These are phyloP conservation scores for Endoconidiophora laricicola DNA, from an alignment of 2,329 filamentous ascomycete species.

Conservation along the genomic window DNA sequence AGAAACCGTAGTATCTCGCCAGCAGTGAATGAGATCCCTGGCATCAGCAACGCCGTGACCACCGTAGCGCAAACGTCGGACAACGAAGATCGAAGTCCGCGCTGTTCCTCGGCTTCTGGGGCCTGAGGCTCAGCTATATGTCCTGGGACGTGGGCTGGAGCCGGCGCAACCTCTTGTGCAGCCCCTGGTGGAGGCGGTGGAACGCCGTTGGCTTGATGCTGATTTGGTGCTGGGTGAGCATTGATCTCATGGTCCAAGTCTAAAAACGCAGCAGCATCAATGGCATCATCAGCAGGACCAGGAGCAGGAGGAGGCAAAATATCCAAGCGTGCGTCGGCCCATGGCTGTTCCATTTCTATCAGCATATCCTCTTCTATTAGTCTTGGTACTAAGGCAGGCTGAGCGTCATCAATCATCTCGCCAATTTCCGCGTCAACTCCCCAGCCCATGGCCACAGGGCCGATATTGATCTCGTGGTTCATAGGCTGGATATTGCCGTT, in stretches of 20 bases:
- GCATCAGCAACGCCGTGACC: slow-evolving; percentile 52
- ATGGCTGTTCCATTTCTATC: background rate
- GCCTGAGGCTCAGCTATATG: too few species aligned
- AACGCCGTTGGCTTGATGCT: slow-evolving; percentile 1
- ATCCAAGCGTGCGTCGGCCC: background rate
- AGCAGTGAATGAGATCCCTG: slow-evolving; percentile 60
- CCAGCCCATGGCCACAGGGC: slow-evolving; percentile 1
- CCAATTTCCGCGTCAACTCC: background rate
- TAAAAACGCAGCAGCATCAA: background rate
- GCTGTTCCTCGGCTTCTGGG: slow-evolving; percentile 14
- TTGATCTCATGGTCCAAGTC: too few species aligned
- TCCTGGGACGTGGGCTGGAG: too few species aligned
- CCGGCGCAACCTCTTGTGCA: slow-evolving; percentile 15
- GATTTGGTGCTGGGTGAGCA: too few species aligned
- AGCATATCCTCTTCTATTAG: background rate
- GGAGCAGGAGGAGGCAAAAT: slow-evolving; percentile 12
- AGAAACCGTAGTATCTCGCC: slow-evolving; percentile 56
- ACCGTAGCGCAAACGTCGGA: slow-evolving; percentile 22
- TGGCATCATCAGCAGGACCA: slow-evolving; percentile 7
- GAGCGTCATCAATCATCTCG: background rate
- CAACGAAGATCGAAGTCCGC: slow-evolving; percentile 21
- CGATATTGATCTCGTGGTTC: slow-evolving; percentile 8
- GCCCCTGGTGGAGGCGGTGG: slow-evolving; percentile 17
- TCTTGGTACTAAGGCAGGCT: background rate
- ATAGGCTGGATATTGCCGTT: slow-evolving; percentile 19